These are phyloP conservation scores for Heteromeles arbutifolia DNA, from an alignment of 306 rosid species.

Conservation along the genomic window DNA sequence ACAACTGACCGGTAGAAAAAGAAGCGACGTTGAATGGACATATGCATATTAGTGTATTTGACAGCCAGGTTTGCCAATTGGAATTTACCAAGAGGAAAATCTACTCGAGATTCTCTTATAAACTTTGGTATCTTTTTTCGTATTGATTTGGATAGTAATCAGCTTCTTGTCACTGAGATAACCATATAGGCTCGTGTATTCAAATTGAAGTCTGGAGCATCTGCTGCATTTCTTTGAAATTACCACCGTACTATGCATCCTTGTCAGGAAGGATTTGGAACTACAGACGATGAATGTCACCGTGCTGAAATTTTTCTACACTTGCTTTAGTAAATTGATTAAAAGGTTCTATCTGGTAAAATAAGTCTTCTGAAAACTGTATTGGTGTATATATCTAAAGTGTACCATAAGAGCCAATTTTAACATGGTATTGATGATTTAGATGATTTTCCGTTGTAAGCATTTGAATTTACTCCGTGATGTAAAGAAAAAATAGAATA, in stretches of 20 bases:
- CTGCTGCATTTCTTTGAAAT: conserved; percentile 92
- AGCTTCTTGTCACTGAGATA: not conserved
- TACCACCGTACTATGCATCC: conserved; percentile 25
- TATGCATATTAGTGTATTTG: too few relatives aligned
- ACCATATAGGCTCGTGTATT: conserved; percentile 74
- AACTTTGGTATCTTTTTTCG: not conserved
- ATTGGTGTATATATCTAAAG: too few relatives aligned
- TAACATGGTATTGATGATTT: not conserved
- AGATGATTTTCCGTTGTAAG: not conserved
- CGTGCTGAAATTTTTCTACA: too few relatives aligned
- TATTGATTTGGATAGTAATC: conserved; percentile 8
- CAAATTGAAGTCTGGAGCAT: conserved; percentile 58
- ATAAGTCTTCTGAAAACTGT: too few relatives aligned
- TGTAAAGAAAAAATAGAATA: not conserved
- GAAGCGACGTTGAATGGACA: too few relatives aligned
- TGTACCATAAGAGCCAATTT: not conserved
- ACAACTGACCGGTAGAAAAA: too few relatives aligned
- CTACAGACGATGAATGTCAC: conserved; percentile 39
- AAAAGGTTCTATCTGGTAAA: too few relatives aligned
- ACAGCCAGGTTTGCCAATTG: conserved; percentile 25
- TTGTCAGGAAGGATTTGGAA: conserved; percentile 43
- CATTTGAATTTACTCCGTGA: not conserved
- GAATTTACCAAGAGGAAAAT: conserved; percentile 70
- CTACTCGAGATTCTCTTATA: conserved; percentile 10
- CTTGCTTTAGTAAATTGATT: too few relatives aligned